A percentile compares a stretch with the other conserved stretches of the same genome.
These are phyloP conservation scores for Anaeramoeba flamelloides DNA, from an alignment of 78 protist genomes.

Conservation along the genomic window DNA sequence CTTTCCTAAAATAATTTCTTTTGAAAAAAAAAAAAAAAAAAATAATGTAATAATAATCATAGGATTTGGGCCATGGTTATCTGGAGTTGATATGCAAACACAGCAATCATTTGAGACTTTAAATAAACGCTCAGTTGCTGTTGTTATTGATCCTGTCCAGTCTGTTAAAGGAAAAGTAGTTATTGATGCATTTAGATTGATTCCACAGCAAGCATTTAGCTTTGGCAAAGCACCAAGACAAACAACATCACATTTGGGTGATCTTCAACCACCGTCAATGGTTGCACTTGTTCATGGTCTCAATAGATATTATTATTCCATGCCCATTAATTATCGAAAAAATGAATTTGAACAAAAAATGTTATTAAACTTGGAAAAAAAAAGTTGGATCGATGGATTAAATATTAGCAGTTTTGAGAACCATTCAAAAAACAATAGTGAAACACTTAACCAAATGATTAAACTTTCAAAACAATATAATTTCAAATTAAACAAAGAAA, in stretches of 20 bases:
- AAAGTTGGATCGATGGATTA: constrained; percentile 85
- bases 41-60: too few species aligned
- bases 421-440: constrained; percentile 49
- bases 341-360: constrained; percentile 90
- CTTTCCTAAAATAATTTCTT: too few species aligned
- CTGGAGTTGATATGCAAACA: constrained; percentile 91
- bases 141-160: constrained; percentile 99
- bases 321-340: constrained; percentile 84
- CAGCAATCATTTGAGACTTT: constrained; percentile 53
- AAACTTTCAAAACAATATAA: too few species aligned
- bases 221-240: constrained; percentile 88
- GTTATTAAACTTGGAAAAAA: constrained; percentile 76
- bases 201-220: constrained; percentile 33
- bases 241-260: constrained; percentile 97
- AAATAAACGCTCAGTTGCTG: constrained; percentile 94
- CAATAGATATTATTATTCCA: constrained; percentile 88
- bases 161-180: constrained; percentile 97
- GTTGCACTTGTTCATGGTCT: constrained; percentile 88
- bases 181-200: constrained; percentile 93
- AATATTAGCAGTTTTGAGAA: constrained; percentile 38
- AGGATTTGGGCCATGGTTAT: too few species aligned
- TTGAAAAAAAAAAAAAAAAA: too few species aligned
- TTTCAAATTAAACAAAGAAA: too few species aligned
- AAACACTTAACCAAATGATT: constrained; percentile 44
- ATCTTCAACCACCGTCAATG: constrained; percentile 76